Conservation (phyloP, 768 basidiomycete species). For the Mrakia frigida region DNA sequence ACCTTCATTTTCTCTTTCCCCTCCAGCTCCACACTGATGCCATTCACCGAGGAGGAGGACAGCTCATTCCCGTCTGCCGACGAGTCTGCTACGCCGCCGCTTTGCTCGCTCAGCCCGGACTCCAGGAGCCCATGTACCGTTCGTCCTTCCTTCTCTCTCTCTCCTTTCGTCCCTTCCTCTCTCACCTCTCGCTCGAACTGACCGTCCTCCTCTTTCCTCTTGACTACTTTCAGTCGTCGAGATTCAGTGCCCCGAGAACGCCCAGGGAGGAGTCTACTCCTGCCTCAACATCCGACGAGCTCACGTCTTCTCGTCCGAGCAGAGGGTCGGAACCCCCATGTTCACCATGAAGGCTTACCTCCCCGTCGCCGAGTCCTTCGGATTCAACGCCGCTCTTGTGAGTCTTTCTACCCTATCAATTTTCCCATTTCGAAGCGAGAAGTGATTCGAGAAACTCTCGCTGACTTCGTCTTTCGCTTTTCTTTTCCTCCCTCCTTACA, state of each 20-base stretch:
- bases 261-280: constrained; percentile 93
- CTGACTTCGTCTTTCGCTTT: too few species aligned
- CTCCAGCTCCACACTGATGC: constrained; percentile 89
- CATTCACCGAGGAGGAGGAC: constrained; percentile 97
- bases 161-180: not conserved
- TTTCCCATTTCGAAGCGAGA: too few species aligned
- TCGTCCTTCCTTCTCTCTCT: not conserved
- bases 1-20: constrained; percentile 1
- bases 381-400: constrained; percentile 87
- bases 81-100: constrained; percentile 95
- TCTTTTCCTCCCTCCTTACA: too few species aligned
- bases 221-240: constrained; percentile 57
- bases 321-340: constrained; percentile 95
- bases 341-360: constrained; percentile 87
- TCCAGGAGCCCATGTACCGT: constrained; percentile 89
- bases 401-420: too few species aligned
- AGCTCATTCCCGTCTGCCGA: constrained; percentile 94
- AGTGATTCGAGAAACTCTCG: too few species aligned
- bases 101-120: constrained; percentile 78
- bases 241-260: constrained; percentile 95
- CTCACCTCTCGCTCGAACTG: not conserved
- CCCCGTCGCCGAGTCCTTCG: constrained; percentile 56
- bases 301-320: constrained; percentile 96
- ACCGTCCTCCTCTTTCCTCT: not conserved
- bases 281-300: constrained; percentile 86